Base-by-base conservation (phyloP, 2,329 filamentous ascomycete genomes). In the Alternaria arbusti region DNA sequence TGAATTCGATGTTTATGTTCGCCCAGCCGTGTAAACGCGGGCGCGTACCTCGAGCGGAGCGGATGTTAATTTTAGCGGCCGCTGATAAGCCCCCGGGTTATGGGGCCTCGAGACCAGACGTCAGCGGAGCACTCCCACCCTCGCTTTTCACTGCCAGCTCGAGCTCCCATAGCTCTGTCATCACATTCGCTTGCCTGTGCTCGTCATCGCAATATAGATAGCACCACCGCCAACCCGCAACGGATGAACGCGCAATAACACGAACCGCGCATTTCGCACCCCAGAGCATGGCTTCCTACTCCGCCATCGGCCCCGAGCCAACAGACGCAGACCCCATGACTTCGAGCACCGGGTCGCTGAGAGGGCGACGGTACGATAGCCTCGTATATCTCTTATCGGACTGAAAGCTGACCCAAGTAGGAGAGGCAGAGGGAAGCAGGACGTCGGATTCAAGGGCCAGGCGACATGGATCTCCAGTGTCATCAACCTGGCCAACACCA, bases 401-500 rank as follows among this genome's bases (percentile, higher is more conserved):
- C 20, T 20, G 7, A 22, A 32, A 49, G 61, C 76, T 80, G 61
- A 80, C 67, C 51, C 40, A 22, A 23, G 63, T 61, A 87, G 89
- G 78, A 83, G 86, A 71, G 84, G 80, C 25, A 82, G 89, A 75
- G 87, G 86, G 67, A 89, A 90, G 73, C 94, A 94, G 82, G 89
- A 91, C 80, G 87, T 86, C 60, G 91, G 91, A 54, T 77, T 82
- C 45, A 81, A 81, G 64, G 94, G 96, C 58, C 88, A 94, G 76
- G 96, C 96, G 71, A 91, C 92, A 71, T 97, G 92, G 89, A 80
- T 91, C 57, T 97, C 94, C 83, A 97, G 94, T 78, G 91, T 96
- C 70, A 91, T 98, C 82, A 99, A 99, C 80, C 85, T 99, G 68
- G 86, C 98, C 68, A 99, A 99, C 81, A 99, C 96, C 17, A 99